Conservation (phyloP, 2,329 filamentous ascomycete genomes). For the Paramyrothecium sp. region DNA sequence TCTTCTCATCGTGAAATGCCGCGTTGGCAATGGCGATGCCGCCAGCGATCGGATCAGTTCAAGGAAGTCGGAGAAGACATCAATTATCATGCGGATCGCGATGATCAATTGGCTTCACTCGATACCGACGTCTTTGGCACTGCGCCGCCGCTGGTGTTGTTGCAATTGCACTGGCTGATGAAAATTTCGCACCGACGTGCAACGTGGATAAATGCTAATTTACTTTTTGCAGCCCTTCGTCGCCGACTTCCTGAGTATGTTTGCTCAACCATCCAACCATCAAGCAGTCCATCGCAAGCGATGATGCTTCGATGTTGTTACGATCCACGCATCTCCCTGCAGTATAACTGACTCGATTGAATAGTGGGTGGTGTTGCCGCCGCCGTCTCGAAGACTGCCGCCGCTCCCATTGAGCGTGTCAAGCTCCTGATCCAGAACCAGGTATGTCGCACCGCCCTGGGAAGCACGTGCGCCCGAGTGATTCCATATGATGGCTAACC, state of each 20-base stretch:
- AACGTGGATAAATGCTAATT: conserved; percentile 1
- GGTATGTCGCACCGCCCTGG: conserved; percentile 76
- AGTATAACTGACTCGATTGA: conserved; percentile 14
- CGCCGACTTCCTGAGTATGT: conserved; percentile 99
- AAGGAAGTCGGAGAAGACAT: too few relatives aligned
- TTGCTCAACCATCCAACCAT: conserved; percentile 9
- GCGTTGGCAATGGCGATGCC: conserved; percentile 20
- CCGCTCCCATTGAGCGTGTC: conserved; percentile 99
- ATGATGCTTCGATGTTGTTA: conserved; percentile 5
- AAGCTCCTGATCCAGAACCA: conserved; percentile 99
- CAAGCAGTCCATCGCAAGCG: conserved; percentile 9
- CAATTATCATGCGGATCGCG: too few relatives aligned
- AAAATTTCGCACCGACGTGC: conserved; percentile 11
- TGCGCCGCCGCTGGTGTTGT: not conserved
- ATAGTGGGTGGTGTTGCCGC: conserved; percentile 99
- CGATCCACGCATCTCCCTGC: conserved; percentile 5
- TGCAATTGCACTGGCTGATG: not conserved
- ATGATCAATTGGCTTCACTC: too few relatives aligned
- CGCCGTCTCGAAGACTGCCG: conserved; percentile 99
- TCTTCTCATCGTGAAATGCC: conserved; percentile 21
- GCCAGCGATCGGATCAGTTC: not conserved
- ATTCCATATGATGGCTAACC: conserved; percentile 36
- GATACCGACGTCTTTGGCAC: not conserved
- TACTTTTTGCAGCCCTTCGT: conserved; percentile 71
- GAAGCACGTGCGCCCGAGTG: too few relatives aligned